phyloP scores from a whole-genome alignment of 169 alveolate genomes.

The Plasmodium blacklocki region DNA sequence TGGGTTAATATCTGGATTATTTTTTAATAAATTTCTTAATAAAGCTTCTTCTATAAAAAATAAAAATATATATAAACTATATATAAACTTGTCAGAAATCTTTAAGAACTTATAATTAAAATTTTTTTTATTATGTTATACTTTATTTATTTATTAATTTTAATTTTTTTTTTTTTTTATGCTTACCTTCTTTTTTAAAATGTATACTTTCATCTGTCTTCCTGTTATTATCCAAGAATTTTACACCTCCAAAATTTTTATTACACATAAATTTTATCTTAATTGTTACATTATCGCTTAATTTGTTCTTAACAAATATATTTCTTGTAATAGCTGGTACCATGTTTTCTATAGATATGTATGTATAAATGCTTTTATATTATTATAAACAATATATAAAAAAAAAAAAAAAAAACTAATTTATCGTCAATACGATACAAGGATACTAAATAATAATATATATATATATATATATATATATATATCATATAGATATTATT shows the following conservation, averaged over 20 bases:
- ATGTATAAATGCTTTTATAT: not conserved
- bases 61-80: slow-evolving; percentile 1
- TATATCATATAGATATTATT: no score
- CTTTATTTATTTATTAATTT: no score
- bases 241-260: slow-evolving; percentile 77
- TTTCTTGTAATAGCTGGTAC: slow-evolving; percentile 40
- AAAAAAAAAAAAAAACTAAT: not conserved
- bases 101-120: no score
- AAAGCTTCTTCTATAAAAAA: slow-evolving; percentile 79
- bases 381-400: not conserved
- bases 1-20: slow-evolving; percentile 83
- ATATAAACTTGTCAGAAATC: no score
- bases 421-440: no score
- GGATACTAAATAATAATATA: no score
- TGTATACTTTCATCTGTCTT: slow-evolving; percentile 80
- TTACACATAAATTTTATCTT: slow-evolving; percentile 50
- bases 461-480: no score
- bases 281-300: slow-evolving; percentile 23
- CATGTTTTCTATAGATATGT: slow-evolving; percentile 18
- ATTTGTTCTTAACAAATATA: slow-evolving; percentile 23
- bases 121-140: no score
- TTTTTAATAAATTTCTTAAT: slow-evolving; percentile 78
- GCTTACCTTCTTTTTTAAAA: slow-evolving; percentile 83
- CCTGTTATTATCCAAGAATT: slow-evolving; percentile 79
- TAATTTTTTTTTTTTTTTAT: no score